Conservation (phyloP, 148 eudicot genomes). For the Cornus kousa region DNA sequence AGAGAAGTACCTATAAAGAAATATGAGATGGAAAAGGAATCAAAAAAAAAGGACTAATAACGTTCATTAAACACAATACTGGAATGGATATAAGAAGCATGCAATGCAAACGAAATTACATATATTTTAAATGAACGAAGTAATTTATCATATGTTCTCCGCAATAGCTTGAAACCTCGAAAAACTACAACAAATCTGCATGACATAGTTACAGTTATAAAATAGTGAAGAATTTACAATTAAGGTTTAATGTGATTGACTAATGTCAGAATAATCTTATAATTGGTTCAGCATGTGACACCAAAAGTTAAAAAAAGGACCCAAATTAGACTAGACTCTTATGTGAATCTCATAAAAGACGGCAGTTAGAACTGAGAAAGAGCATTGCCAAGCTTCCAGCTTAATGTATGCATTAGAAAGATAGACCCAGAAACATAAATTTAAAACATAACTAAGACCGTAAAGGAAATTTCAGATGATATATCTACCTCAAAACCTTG, state of each 20-base stretch:
- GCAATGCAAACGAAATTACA: not conserved
- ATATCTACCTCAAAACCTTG: slow-evolving; percentile 79
- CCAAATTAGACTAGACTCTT: not conserved
- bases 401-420: too few relatives aligned
- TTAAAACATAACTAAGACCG: not conserved
- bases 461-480: not conserved
- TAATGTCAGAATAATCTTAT: not conserved
- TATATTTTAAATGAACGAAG: not conserved
- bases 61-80: not conserved
- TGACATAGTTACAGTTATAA: too few relatives aligned
- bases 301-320: not conserved
- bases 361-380: not conserved
- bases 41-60: not conserved
- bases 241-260: not conserved
- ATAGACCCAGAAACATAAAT: not conserved
- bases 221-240: too few relatives aligned
- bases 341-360: not conserved
- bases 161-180: not conserved
- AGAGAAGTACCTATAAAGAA: slow-evolving; percentile 72
- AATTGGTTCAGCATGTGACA: not conserved
- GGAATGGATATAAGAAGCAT: not conserved
- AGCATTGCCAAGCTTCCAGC: not conserved
- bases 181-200: too few relatives aligned
- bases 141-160: not conserved
- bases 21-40: not conserved